These are phyloP conservation scores for Pseudonitzschia delicatissima DNA, from an alignment of 108 stramenopile species.

Conservation along the genomic window DNA sequence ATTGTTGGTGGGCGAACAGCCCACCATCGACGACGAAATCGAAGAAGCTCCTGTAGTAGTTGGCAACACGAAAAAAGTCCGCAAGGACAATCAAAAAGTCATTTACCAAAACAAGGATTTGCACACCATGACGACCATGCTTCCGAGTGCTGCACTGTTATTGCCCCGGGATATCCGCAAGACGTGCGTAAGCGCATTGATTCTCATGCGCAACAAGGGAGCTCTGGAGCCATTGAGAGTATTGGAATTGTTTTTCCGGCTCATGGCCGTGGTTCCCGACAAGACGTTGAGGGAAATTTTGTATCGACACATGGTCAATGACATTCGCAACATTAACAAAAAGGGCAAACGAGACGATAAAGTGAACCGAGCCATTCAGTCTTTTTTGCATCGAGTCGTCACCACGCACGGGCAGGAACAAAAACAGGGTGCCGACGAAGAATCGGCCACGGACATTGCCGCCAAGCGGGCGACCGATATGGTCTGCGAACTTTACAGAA, in stretches of 20 bases:
- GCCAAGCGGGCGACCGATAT: slow-evolving; percentile 89
- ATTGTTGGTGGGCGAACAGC: slow-evolving; percentile 69
- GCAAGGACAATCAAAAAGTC: slow-evolving; percentile 3
- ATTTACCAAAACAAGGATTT: slow-evolving; percentile 9
- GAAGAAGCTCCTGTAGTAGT: not conserved
- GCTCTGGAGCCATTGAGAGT: slow-evolving; percentile 75
- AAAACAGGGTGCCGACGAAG: slow-evolving; percentile 16
- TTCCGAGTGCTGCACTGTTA: slow-evolving; percentile 58
- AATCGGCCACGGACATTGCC: slow-evolving; percentile 65
- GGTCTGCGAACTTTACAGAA: slow-evolving; percentile 91
- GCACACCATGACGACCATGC: slow-evolving; percentile 29
- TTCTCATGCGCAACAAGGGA: slow-evolving; percentile 91
- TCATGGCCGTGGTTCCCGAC: slow-evolving; percentile 87
- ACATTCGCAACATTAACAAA: slow-evolving; percentile 89
- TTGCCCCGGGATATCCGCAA: slow-evolving; percentile 88
- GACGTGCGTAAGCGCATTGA: slow-evolving; percentile 83
- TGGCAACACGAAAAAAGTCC: not conserved
- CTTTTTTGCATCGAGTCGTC: slow-evolving; percentile 79
- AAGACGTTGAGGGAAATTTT: slow-evolving; percentile 83
- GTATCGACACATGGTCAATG: slow-evolving; percentile 89
- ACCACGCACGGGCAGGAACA: slow-evolving; percentile 24
- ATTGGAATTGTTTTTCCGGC: slow-evolving; percentile 89
- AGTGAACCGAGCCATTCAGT: slow-evolving; percentile 80
- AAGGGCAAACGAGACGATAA: slow-evolving; percentile 76
- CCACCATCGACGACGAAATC: not conserved